These are phyloP conservation scores for Citrus glauca DNA, from an alignment of 345 rosid genomes.

Conservation along the genomic window DNA sequence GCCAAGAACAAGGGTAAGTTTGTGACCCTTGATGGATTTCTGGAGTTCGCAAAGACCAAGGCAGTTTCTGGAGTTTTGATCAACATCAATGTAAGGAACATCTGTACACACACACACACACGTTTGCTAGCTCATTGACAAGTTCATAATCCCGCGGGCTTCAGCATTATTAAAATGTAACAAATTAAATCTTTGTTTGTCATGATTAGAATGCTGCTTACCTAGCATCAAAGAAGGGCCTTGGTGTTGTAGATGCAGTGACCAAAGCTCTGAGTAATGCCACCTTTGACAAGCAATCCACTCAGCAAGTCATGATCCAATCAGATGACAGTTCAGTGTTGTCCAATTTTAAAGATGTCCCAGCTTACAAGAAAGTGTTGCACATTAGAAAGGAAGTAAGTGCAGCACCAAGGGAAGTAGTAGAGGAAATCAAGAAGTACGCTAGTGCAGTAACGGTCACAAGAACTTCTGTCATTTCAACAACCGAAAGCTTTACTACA, in stretches of 20 bases:
- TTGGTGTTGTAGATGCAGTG: slow-evolving; percentile 49
- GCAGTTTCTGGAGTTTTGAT: slow-evolving; percentile 71
- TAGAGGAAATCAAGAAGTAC: slow-evolving; percentile 62
- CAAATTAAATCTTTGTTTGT: too few species aligned
- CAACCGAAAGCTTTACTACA: slow-evolving; percentile 26
- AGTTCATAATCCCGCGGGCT: background rate
- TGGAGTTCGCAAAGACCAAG: slow-evolving; percentile 68
- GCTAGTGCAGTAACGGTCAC: slow-evolving; percentile 57
- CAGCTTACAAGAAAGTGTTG: slow-evolving; percentile 55
- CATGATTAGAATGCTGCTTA: slow-evolving; percentile 71
- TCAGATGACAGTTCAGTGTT: slow-evolving; percentile 80
- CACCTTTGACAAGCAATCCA: slow-evolving; percentile 61
- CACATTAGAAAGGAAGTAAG: slow-evolving; percentile 41
- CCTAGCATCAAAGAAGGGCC: slow-evolving; percentile 75
- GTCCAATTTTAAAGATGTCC: slow-evolving; percentile 37
- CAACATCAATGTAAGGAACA: slow-evolving; percentile 51
- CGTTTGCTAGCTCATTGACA: background rate
- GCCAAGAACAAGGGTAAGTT: slow-evolving; percentile 66
- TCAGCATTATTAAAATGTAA: background rate
- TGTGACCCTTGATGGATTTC: slow-evolving; percentile 52
- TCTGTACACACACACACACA: too few species aligned
- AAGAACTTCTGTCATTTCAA: slow-evolving; percentile 38
- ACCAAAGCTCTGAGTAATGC: slow-evolving; percentile 55
- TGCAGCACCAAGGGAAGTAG: slow-evolving; percentile 43
- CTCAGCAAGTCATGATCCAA: slow-evolving; percentile 64